These are phyloP conservation scores for Eucalyptus polyanthemos DNA, from an alignment of 345 rosid genomes.

Conservation along the genomic window DNA sequence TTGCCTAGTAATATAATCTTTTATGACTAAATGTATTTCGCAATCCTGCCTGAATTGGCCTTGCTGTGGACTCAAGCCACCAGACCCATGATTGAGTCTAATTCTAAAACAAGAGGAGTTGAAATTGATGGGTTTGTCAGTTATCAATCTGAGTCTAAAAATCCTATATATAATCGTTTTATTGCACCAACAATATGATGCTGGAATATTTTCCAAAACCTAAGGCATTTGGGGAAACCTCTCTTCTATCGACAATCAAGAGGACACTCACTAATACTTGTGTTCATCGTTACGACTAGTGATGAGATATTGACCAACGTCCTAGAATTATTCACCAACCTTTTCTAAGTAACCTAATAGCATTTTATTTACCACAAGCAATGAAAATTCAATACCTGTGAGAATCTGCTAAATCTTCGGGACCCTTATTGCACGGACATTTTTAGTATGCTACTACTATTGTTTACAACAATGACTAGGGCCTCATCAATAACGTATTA, in stretches of 20 bases:
- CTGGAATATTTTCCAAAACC: background rate
- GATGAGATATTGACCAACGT: background rate
- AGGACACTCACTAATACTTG: background rate
- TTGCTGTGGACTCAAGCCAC: background rate
- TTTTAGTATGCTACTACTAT: background rate
- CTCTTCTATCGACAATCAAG: background rate
- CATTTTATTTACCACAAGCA: background rate
- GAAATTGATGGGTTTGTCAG: background rate
- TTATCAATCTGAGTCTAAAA: background rate
- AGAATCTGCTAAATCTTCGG: background rate
- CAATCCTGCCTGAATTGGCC: background rate
- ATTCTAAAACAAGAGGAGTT: background rate
- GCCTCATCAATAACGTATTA: background rate
- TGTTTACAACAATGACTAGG: background rate
- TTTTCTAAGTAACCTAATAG: background rate
- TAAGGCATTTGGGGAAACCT: background rate
- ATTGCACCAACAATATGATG: background rate
- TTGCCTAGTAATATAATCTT: background rate
- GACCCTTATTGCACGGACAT: background rate
- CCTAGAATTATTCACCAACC: background rate
- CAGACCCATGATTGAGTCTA: background rate
- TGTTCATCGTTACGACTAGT: background rate
- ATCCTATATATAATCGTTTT: background rate
- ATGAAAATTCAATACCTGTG: background rate
- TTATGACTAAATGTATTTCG: background rate